These are phyloP conservation scores for Leccinum olivaceopallidum DNA, from an alignment of 768 basidiomycete species.

Conservation along the genomic window DNA sequence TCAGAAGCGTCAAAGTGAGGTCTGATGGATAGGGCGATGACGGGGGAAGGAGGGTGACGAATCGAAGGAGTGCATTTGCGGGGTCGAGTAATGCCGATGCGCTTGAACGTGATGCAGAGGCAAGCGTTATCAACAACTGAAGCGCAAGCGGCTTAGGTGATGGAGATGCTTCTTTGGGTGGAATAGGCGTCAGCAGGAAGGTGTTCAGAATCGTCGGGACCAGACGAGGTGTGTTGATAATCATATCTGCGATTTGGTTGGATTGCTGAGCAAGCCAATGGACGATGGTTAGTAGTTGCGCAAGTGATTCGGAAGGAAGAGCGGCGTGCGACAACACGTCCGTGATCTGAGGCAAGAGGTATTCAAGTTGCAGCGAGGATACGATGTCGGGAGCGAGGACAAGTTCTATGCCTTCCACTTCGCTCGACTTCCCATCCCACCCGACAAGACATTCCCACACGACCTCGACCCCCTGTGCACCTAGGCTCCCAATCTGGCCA, in stretches of 20 bases:
- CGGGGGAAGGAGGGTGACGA: constrained; percentile 58
- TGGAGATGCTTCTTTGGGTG: constrained; percentile 33
- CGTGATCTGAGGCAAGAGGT: constrained; percentile 53
- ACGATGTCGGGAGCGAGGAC: constrained; percentile 19
- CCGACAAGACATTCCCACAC: constrained; percentile 72
- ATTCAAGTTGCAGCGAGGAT: constrained; percentile 34
- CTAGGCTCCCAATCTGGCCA: constrained; percentile 63
- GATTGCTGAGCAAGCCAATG: constrained; percentile 63
- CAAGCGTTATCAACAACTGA: constrained; percentile 55
- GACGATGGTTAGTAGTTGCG: constrained; percentile 58
- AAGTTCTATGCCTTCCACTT: constrained; percentile 47
- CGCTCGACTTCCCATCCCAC: constrained; percentile 46
- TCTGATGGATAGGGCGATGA: constrained; percentile 38
- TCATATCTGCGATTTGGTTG: constrained; percentile 49
- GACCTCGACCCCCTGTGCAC: constrained; percentile 66
- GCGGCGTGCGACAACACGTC: constrained; percentile 40
- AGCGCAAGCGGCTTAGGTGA: constrained; percentile 52
- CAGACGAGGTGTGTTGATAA: constrained; percentile 53
- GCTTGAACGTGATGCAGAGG: constrained; percentile 64
- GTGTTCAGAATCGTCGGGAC: constrained; percentile 50
- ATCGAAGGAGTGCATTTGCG: constrained; percentile 71
- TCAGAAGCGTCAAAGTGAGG: constrained; percentile 48
- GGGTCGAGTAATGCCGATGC: constrained; percentile 57
- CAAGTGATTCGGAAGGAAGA: constrained; percentile 48
- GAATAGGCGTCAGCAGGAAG: constrained; percentile 59